Evolutionary conservation across 257 asterid species (phyloP).

Genomic region (Nicotiana paniculata): DNA sequence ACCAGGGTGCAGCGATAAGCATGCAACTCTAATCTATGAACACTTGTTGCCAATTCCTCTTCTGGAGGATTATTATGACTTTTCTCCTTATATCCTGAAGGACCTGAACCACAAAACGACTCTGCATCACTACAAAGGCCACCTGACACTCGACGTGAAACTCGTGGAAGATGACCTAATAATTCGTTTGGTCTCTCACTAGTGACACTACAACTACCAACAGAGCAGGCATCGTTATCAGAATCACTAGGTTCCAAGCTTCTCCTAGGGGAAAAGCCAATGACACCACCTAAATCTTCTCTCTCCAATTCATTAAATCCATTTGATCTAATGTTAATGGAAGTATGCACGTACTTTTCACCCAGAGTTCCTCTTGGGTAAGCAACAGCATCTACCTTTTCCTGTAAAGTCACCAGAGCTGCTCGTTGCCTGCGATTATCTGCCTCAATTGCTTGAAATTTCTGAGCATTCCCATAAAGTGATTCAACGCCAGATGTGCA

Average conservation of each 20-base stretch:
- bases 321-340: constrained; percentile 37
- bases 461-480: constrained; percentile 28
- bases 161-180: constrained; percentile 22
- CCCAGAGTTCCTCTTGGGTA: constrained; percentile 48
- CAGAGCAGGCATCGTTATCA: constrained; percentile 59
- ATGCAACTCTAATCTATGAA: constrained; percentile 69
- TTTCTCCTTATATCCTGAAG: constrained; percentile 36
- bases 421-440: constrained; percentile 30
- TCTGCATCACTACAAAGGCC: constrained; percentile 55
- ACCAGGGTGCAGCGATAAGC: constrained; percentile 74
- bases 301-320: constrained; percentile 41
- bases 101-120: constrained; percentile 39
- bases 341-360: constrained; percentile 41
- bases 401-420: constrained; percentile 24
- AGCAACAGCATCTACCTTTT: constrained; percentile 70
- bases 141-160: constrained; percentile 34
- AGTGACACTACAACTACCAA: constrained; percentile 78
- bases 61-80: constrained; percentile 34
- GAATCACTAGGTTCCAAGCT: constrained; percentile 33
- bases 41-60: constrained; percentile 47
- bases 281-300: constrained; percentile 22
- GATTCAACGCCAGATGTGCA: constrained; percentile 40
- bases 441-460: constrained; percentile 42
- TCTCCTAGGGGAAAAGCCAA: constrained; percentile 28
- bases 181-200: constrained; percentile 33